phyloP scores from a whole-genome alignment of 169 alveolate species.

The Plasmodium sp. region DNA sequence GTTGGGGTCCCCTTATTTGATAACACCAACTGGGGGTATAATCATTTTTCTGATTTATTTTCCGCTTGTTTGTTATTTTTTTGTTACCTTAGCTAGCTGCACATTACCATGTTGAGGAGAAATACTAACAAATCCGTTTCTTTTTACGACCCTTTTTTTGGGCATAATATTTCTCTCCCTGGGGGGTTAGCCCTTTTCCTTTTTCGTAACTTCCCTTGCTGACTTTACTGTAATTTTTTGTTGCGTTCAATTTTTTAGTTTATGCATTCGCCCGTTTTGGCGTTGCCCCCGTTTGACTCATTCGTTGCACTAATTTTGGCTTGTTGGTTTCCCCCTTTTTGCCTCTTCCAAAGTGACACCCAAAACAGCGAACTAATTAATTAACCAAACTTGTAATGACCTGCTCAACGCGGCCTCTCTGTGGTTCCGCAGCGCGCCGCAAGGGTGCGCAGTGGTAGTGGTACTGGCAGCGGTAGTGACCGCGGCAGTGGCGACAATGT shows the following conservation, averaged over 20 bases:
- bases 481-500: neutral
- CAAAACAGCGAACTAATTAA: neutral
- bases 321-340: neutral
- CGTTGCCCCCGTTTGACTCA: neutral
- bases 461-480: neutral
- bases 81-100: neutral
- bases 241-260: neutral
- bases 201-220: neutral
- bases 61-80: neutral
- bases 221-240: neutral
- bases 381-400: neutral
- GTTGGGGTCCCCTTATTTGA: neutral
- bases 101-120: neutral
- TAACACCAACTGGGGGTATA: neutral
- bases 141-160: neutral
- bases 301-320: neutral
- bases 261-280: neutral
- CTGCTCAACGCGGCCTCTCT: neutral
- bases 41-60: neutral
- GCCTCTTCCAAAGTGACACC: neutral
- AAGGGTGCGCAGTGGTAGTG: neutral
- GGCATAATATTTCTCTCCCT: neutral
- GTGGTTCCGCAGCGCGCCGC: neutral
- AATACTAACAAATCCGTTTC: neutral
- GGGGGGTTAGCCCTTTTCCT: neutral